Conservation (phyloP, 2,329 filamentous ascomycete species). For the Fusarium pseudocircinatum region DNA sequence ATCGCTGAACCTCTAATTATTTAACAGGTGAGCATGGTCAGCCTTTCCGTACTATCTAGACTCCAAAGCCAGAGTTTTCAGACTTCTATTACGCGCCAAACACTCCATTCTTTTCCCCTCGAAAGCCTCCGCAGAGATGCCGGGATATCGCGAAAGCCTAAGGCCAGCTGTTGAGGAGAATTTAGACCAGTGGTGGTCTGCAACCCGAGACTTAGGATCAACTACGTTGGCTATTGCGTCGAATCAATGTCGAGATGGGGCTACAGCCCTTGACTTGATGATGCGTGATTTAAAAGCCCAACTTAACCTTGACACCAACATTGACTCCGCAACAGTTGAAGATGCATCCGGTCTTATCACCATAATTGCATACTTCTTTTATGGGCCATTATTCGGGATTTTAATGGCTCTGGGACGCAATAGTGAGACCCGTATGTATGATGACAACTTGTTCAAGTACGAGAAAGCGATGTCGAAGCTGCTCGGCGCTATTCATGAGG, state of each 20-base stretch:
- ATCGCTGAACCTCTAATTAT: neutral
- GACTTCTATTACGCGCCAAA: neutral
- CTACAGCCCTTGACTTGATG: neutral
- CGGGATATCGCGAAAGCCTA: neutral
- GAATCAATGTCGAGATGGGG: neutral
- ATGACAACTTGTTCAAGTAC: too few relatives aligned
- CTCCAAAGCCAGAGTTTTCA: neutral
- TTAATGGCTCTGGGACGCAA: neutral
- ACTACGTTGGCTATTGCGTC: too few relatives aligned
- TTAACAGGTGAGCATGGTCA: neutral
- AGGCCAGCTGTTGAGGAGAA: neutral
- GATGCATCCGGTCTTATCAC: neutral
- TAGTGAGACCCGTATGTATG: neutral
- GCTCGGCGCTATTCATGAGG: neutral
- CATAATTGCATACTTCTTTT: neutral
- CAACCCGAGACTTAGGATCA: neutral
- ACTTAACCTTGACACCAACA: neutral
- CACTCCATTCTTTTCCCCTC: neutral
- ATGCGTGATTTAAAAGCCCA: neutral
- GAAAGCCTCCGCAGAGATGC: neutral
- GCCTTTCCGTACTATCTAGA: neutral
- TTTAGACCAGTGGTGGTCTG: too few relatives aligned
- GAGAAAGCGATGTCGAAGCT: neutral
- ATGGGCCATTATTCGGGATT: neutral
- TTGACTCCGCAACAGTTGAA: neutral